phyloP scores from a whole-genome alignment of 495 filamentous ascomycete species.

The Aspergillus asperescens region DNA sequence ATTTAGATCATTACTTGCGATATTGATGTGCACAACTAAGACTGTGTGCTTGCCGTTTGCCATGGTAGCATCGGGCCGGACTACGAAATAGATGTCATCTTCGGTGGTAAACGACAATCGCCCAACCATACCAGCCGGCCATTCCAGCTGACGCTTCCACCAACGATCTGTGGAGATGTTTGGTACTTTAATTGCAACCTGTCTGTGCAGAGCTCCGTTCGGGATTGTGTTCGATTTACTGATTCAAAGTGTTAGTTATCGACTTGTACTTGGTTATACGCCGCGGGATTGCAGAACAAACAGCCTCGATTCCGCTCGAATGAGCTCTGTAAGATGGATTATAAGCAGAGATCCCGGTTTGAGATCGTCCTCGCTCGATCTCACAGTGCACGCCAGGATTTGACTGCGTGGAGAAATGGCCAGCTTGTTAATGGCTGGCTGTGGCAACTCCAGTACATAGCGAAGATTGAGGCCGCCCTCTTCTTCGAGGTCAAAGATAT shows the following conservation, averaged over 20 bases:
- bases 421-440: background rate
- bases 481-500: background rate
- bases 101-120: background rate
- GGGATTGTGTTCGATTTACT: too few relatives aligned
- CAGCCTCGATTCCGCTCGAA: background rate
- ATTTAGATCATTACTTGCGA: background rate
- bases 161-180: background rate
- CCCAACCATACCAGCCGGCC: background rate
- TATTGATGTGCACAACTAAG: background rate
- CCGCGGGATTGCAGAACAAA: too few relatives aligned
- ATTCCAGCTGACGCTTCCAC: background rate
- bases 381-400: background rate
- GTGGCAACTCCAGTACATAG: background rate
- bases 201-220: too few relatives aligned
- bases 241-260: background rate
- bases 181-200: too few relatives aligned
- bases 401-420: background rate
- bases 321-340: background rate
- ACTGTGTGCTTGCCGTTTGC: background rate
- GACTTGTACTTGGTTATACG: too few relatives aligned
- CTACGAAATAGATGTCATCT: background rate
- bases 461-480: background rate
- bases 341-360: background rate
- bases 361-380: background rate
- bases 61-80: background rate